phyloP scores from a whole-genome alignment of 225 moss, liverwort and hornwort species.

The Marchantia paleacea region DNA sequence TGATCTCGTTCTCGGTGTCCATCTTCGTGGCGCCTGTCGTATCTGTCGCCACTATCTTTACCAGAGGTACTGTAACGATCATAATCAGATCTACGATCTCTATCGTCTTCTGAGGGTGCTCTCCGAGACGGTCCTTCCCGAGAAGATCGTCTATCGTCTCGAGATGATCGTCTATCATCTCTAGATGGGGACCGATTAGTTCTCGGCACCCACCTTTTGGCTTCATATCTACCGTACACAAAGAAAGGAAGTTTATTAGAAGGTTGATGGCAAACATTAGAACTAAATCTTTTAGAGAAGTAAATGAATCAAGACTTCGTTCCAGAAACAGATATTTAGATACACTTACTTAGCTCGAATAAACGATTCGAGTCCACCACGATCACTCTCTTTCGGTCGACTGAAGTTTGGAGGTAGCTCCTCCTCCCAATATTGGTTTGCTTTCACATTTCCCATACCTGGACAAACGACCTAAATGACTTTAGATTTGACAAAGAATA shows the following conservation, averaged over 20 bases:
- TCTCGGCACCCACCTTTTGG: slow-evolving; percentile 78
- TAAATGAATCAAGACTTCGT: neutral
- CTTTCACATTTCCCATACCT: slow-evolving; percentile 95
- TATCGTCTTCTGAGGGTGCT: slow-evolving; percentile 38
- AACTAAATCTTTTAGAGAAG: neutral
- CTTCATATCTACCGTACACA: slow-evolving; percentile 58
- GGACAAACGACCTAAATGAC: neutral
- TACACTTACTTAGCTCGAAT: slow-evolving; percentile 80
- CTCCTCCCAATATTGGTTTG: slow-evolving; percentile 90
- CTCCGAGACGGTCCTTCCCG: slow-evolving; percentile 42
- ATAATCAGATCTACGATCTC: slow-evolving; percentile 48
- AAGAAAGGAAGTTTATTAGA: neutral
- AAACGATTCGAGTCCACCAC: slow-evolving; percentile 78
- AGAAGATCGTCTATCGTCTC: slow-evolving; percentile 29
- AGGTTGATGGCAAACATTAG: neutral
- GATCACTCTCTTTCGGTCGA: slow-evolving; percentile 86
- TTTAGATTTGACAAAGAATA: neutral
- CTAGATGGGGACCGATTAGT: slow-evolving; percentile 23
- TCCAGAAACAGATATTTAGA: neutral
- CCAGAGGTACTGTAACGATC: slow-evolving; percentile 23
- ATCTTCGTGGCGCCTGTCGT: slow-evolving; percentile 29
- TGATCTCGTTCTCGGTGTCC: slow-evolving; percentile 32
- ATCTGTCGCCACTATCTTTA: slow-evolving; percentile 33
- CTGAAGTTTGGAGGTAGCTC: slow-evolving; percentile 78
- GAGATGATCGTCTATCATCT: slow-evolving; percentile 31